Conservation (phyloP, 179 eudicot genomes). For the Dionaea muscipula region DNA sequence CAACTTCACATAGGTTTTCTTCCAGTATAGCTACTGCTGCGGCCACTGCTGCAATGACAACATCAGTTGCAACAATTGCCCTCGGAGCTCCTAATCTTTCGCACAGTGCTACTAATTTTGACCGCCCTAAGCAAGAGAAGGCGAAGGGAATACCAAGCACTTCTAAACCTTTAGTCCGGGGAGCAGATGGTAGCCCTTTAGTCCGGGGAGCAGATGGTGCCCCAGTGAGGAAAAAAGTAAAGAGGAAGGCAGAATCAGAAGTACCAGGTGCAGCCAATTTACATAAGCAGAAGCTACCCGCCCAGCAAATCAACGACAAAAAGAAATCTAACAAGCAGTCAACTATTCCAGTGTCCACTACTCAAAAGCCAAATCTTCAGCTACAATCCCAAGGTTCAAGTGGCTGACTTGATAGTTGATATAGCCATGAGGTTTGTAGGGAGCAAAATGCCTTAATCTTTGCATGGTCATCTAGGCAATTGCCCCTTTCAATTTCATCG, state of each 20-base stretch:
- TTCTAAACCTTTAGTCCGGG: constrained; percentile 7
- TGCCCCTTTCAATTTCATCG: too few relatives aligned
- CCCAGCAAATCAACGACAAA: constrained; percentile 23
- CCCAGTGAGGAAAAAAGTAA: constrained; percentile 32
- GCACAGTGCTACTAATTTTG: constrained; percentile 12
- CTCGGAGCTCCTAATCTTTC: constrained; percentile 4
- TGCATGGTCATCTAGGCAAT: too few relatives aligned
- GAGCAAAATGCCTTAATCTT: too few relatives aligned
- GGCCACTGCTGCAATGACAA: constrained; percentile 1
- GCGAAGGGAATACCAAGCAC: constrained; percentile 23
- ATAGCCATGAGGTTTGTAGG: too few relatives aligned
- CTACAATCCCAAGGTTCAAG: background rate
- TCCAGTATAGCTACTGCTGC: constrained; percentile 3
- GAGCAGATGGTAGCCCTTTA: constrained; percentile 10
- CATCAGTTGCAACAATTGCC: constrained; percentile 11
- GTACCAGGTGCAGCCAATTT: constrained; percentile 13
- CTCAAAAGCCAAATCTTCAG: constrained; percentile 12
- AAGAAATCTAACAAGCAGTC: constrained; percentile 21
- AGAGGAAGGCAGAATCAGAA: constrained; percentile 38
- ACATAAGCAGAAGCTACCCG: constrained; percentile 14
- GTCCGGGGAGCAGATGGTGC: constrained; percentile 13
- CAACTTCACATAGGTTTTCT: constrained; percentile 12
- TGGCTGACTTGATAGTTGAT: constrained; percentile 2
- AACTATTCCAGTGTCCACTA: background rate
- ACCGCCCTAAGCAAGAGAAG: constrained; percentile 35